phyloP scores from a whole-genome alignment of 768 basidiomycete species.

The Rhodocollybia butyracea region DNA sequence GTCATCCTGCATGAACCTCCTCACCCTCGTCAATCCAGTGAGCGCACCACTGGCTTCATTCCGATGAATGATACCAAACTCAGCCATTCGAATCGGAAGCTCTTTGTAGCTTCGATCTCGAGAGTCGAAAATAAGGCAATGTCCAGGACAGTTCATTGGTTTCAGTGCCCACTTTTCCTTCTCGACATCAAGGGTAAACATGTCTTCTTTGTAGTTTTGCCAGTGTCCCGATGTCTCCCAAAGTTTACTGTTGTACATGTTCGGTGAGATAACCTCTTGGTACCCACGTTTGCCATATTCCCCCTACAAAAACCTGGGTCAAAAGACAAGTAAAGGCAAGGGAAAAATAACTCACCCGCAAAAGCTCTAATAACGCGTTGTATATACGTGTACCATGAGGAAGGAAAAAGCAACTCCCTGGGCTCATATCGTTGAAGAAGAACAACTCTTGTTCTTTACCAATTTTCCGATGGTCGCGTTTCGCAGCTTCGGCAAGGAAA shows the following conservation, averaged over 20 bases:
- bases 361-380: slow-evolving; percentile 86
- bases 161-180: slow-evolving; percentile 96
- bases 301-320: slow-evolving; percentile 37
- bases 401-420: slow-evolving; percentile 94
- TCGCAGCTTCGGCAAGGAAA: slow-evolving; percentile 97
- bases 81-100: slow-evolving; percentile 95
- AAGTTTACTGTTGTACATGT: slow-evolving; percentile 93
- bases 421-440: slow-evolving; percentile 97
- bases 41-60: slow-evolving; percentile 96
- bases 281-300: slow-evolving; percentile 97
- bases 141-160: slow-evolving; percentile 99
- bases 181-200: slow-evolving; percentile 93
- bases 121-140: slow-evolving; percentile 93
- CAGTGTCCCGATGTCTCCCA: slow-evolving; percentile 99
- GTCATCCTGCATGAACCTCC: slow-evolving; percentile 96
- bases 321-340: slow-evolving; percentile 1
- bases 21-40: slow-evolving; percentile 88
- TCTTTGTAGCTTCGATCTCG: slow-evolving; percentile 93
- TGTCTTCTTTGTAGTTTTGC: slow-evolving; percentile 97
- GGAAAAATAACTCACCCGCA: slow-evolving; percentile 62
- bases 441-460: slow-evolving; percentile 98
- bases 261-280: slow-evolving; percentile 97
- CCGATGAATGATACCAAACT: slow-evolving; percentile 95
- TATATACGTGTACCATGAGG: slow-evolving; percentile 97
- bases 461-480: slow-evolving; percentile 94